Evolutionary conservation across 768 basidiomycete genomes (phyloP), one percentile per base, ranked within the genome.

Genomic region (Lactifluus rugatus): DNA sequence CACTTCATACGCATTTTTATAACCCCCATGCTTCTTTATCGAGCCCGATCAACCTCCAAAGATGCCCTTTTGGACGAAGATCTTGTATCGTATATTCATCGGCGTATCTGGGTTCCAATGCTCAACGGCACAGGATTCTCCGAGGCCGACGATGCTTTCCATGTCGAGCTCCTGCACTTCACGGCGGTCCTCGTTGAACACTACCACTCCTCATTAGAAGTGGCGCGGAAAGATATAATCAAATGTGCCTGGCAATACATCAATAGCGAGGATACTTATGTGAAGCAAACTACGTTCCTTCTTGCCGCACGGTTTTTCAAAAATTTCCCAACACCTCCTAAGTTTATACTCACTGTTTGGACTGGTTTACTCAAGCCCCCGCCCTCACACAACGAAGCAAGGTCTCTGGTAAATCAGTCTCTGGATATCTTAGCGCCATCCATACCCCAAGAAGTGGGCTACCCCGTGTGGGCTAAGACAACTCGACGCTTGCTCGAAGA

Each of bases 211-310:
- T 70, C 90, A n/a, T 76, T 96, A 44, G 82, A 82, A 58, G 87
- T 91, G 46, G 82, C 81, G 37, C 83, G 88, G 71, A 97, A 93
- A 69, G 90, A 94, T 59, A 84, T 98, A 64, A 93, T 97, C 74
- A 89, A 87, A 69, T 87, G 88, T 57, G 90, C 92, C 19, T 97
- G 93, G 93, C 81, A 85, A 65, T 89, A 85, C 65, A 89, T 94
- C 64, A 80, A 79, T 52, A 84, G 76, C 54, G 91, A 95, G 42
- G 96, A 98, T 69, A 80, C 86, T 5, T 83, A 93, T 19, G 90
- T 96, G 66, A 94, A 92, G 70, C 91, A 97, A 69, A 89, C 89
- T 9, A 88, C 92, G 0, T 93, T 93, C 68, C 80, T 96, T 36
- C 78, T 98, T 6, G 84, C 89, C 34, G 92, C 96, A 39, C 82